Base-by-base conservation (phyloP, 2,329 filamentous ascomycete genomes). In the Arthrinium phaeospermum region DNA sequence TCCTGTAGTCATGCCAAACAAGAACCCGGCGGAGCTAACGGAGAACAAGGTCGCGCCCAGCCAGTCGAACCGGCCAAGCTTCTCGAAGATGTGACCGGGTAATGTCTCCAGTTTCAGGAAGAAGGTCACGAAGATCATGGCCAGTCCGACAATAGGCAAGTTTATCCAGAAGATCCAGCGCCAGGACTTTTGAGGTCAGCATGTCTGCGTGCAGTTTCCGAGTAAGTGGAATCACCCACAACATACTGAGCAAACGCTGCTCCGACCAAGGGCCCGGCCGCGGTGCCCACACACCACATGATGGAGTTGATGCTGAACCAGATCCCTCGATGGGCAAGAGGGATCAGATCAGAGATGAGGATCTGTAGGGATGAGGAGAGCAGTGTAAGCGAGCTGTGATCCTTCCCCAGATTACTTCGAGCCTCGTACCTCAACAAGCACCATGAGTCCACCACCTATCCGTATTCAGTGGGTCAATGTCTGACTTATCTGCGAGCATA, bases 11-110 rank as follows among this genome's bases (percentile, higher is more conserved):
- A 93, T 71, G 6, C 75, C 75, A 53, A 76, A 75, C 34, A 76
- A 30, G 64, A 75, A 75, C 6, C 70, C 69, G 13, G 75, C 70
- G 34, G 74, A 73, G 51, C 71, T 71, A 30, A 71, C 87, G n/a
- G 92, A 85, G 77, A 94, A 93, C 5, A 94, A 77, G 0, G 88
- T 76, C 1, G 88, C 86, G 2, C 92, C 92, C 46, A 90, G 70
- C 86, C 89, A 93, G 78, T 94, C 91, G 37, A 93, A 87, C 10
- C 85, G 84, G 49, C 80, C 82, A 5, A 90, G 81, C 75, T 90
- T 90, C 41, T 82, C 78, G 2, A 81, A 30, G 68, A 90, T 81
- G n/a, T 83, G 83, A 53, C 82, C 83, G 0, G 86, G 85, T 4
- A 86, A 78, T 72, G 84, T 82, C 70, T 86, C 84, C 71, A 90